phyloP scores from a whole-genome alignment of 129 eudicot species.

The Arctium minus region DNA sequence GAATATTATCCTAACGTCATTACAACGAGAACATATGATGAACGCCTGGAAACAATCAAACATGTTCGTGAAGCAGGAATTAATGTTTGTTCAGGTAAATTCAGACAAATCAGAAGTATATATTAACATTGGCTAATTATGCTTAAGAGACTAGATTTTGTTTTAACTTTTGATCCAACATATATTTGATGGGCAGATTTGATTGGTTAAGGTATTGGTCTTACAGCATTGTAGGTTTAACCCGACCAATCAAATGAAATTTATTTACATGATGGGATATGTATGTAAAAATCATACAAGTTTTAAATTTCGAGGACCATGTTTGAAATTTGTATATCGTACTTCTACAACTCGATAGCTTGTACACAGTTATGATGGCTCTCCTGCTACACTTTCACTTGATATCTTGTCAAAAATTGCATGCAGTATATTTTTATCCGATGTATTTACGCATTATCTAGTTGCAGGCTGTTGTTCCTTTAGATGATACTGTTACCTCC shows the following conservation, averaged over 20 bases:
- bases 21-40: slow-evolving; percentile 86
- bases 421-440: background rate
- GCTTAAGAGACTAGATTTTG: background rate
- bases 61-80: slow-evolving; percentile 98
- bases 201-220: background rate
- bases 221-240: background rate
- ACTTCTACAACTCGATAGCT: background rate
- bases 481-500: background rate
- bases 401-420: background rate
- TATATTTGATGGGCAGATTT: background rate
- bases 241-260: background rate
- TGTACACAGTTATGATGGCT: background rate
- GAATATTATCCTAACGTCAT: slow-evolving; percentile 93
- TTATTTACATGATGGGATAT: background rate
- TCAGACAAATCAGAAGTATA: background rate
- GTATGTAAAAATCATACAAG: background rate
- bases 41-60: slow-evolving; percentile 84
- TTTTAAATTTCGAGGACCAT: background rate
- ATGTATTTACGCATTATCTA: background rate
- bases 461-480: background rate
- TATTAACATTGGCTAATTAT: background rate
- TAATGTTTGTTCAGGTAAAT: slow-evolving; percentile 93
- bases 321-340: background rate
- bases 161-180: background rate
- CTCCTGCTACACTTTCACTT: background rate